These are phyloP conservation scores for Amanita fuliginea DNA, from an alignment of 768 basidiomycete species.

Conservation along the genomic window DNA sequence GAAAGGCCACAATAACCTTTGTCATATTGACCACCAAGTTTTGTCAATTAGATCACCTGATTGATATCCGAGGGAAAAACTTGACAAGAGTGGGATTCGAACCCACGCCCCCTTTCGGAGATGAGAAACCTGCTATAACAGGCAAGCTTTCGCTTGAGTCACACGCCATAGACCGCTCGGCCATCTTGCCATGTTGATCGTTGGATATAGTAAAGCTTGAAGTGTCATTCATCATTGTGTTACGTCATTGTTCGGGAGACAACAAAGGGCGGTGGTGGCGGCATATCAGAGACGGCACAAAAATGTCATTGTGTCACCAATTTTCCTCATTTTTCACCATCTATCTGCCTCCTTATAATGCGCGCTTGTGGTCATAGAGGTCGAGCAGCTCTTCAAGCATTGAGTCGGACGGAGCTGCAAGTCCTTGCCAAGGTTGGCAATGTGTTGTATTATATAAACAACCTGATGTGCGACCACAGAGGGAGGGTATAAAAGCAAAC, in stretches of 20 bases:
- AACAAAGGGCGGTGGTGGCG: neutral
- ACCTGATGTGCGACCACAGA: neutral
- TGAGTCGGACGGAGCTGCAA: constrained; percentile 1
- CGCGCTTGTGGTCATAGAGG: neutral
- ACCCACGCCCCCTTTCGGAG: constrained; percentile 27
- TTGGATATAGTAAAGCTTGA: too few relatives aligned
- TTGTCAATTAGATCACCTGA: neutral
- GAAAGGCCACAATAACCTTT: constrained; percentile 1
- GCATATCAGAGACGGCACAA: neutral
- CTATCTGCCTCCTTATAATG: neutral
- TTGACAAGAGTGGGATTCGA: constrained; percentile 33
- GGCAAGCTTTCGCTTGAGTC: constrained; percentile 37
- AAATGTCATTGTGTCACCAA: neutral
- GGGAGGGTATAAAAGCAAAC: constrained; percentile 1
- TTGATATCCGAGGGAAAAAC: neutral
- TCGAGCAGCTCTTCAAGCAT: neutral
- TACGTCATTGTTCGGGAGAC: neutral
- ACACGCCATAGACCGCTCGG: constrained; percentile 57
- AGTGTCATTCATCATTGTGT: too few relatives aligned
- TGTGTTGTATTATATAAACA: neutral
- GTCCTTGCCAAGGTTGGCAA: constrained; percentile 1
- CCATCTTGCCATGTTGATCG: constrained; percentile 37
- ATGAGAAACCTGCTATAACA: constrained; percentile 23
- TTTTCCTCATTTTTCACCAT: neutral
- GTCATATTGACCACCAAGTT: neutral